Conservation (phyloP, 116 monocot genomes). For the Posidonia oceanica region DNA sequence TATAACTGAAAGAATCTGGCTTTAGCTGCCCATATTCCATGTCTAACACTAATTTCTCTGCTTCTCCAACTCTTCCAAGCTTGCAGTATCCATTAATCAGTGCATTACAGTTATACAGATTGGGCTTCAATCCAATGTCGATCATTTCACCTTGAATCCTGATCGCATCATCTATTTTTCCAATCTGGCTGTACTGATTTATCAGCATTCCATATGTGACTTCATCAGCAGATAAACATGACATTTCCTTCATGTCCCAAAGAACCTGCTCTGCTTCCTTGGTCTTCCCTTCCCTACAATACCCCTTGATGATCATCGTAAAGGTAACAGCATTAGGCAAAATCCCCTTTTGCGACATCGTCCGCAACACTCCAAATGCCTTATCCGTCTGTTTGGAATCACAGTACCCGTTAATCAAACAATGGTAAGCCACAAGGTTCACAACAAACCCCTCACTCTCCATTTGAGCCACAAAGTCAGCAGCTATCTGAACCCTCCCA, state of each 20-base stretch:
- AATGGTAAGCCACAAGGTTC: slow-evolving; percentile 52
- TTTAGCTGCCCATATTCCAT: slow-evolving; percentile 47
- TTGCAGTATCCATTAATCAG: slow-evolving; percentile 86
- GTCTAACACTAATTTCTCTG: slow-evolving; percentile 45
- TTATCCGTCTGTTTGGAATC: slow-evolving; percentile 41
- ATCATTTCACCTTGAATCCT: slow-evolving; percentile 58
- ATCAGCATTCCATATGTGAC: slow-evolving; percentile 58
- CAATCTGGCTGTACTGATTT: slow-evolving; percentile 47
- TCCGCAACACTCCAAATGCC: slow-evolving; percentile 36
- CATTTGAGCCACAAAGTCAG: slow-evolving; percentile 45
- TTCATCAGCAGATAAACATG: slow-evolving; percentile 38
- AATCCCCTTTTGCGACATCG: slow-evolving; percentile 35
- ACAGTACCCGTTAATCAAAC: slow-evolving; percentile 66
- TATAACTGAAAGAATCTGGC: slow-evolving; percentile 85
- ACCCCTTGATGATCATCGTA: slow-evolving; percentile 70
- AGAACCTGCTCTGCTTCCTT: slow-evolving; percentile 60
- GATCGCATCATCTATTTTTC: slow-evolving; percentile 59
- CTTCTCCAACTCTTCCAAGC: slow-evolving; percentile 50
- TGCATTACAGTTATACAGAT: slow-evolving; percentile 47
- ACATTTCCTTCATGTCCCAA: slow-evolving; percentile 34
- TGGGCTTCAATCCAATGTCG: slow-evolving; percentile 33
- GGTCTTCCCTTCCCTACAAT: slow-evolving; percentile 47
- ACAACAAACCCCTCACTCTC: slow-evolving; percentile 53
- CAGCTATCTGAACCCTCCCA: slow-evolving; percentile 30
- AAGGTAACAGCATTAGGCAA: slow-evolving; percentile 43